Evolutionary conservation across 208 protist species (phyloP), one percentile per base, ranked within the genome.

Genomic region (Trypanosomatidae sp.): DNA sequence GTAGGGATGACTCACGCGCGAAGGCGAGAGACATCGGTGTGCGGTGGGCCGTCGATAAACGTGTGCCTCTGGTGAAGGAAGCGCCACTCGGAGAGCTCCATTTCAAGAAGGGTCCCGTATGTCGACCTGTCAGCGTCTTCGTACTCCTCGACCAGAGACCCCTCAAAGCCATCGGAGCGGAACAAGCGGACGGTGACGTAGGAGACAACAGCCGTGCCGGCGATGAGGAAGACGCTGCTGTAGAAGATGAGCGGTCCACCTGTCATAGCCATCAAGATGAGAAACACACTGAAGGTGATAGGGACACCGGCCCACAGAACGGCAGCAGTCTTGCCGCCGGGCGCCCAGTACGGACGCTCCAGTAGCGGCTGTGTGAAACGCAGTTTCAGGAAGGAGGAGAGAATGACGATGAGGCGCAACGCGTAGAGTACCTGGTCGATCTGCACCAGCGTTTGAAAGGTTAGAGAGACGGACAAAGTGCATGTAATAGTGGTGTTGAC

Each of bases 351-450:
- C 19, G 92, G 92, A 1, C 92, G 89, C 73, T 92, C 84, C 19
- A 97, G 76, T 43, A 91, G 76, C 43, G 92, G 91, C 69, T 94
- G 87, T 25, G 68, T 71, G 17, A 88, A 50, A 41, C 92, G 92
- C 33, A 97, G 75, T 62, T 86, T 81, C 33, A 97, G 50, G 66
- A 97, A 94, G 1, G 87, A 80, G 3, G 85, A 55, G 36, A 97
- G 87, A 73, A 94, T 92, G 7, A 81, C 75, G 62, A 93, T 88
- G 62, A 97, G 84, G 19, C 92, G 81, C 69, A 97, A 64, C 15
- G 90, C 86, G 69, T 97, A 97, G 28, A 97, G 82, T 47, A 97
- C 82, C 77, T 97, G 92, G 64, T 97, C 92, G 0, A 97, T 47
- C 72, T 91, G 76, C 58, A 97, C 92, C 1, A 97, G 70, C 3